phyloP scores from a whole-genome alignment of 2,329 filamentous ascomycete species.

The Fusarium sp. region DNA sequence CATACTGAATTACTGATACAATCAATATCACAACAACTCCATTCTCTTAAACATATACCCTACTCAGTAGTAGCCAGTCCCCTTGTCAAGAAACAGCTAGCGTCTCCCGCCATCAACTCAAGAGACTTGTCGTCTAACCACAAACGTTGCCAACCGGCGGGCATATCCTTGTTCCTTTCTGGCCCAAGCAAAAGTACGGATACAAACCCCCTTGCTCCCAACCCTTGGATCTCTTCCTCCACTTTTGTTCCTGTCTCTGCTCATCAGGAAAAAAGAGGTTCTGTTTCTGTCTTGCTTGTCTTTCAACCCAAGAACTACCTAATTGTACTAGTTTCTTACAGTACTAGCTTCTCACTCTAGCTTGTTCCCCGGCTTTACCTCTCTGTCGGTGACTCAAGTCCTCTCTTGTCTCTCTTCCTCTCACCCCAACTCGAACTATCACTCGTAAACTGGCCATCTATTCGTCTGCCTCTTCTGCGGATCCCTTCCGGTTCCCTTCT shows the following conservation, averaged over 20 bases:
- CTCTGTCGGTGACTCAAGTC: background rate
- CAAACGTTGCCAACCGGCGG: slow-evolving; percentile 38
- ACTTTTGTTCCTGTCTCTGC: slow-evolving; percentile 22
- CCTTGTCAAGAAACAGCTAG: slow-evolving; percentile 33
- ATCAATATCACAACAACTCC: background rate
- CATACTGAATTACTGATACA: background rate
- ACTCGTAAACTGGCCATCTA: slow-evolving; percentile 6
- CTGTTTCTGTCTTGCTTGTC: slow-evolving; percentile 2
- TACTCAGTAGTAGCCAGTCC: too few species aligned
- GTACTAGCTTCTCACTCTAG: background rate
- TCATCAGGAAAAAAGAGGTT: slow-evolving; percentile 5
- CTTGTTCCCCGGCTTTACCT: background rate
- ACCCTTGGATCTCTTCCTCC: slow-evolving; percentile 30
- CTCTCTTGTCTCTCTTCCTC: background rate
- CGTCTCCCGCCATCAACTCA: slow-evolving; percentile 21
- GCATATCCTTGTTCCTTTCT: slow-evolving; percentile 27
- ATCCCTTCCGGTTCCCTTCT: background rate
- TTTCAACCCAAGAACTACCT: slow-evolving; percentile 4
- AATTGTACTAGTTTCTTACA: background rate
- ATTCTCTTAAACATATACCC: background rate
- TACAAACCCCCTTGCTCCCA: slow-evolving; percentile 6
- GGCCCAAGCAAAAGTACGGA: background rate
- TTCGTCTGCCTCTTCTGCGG: background rate
- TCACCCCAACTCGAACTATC: background rate
- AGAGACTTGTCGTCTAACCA: slow-evolving; percentile 30